phyloP scores from a whole-genome alignment of 805 yeast genomes.

The Ogataea haglerorum region DNA sequence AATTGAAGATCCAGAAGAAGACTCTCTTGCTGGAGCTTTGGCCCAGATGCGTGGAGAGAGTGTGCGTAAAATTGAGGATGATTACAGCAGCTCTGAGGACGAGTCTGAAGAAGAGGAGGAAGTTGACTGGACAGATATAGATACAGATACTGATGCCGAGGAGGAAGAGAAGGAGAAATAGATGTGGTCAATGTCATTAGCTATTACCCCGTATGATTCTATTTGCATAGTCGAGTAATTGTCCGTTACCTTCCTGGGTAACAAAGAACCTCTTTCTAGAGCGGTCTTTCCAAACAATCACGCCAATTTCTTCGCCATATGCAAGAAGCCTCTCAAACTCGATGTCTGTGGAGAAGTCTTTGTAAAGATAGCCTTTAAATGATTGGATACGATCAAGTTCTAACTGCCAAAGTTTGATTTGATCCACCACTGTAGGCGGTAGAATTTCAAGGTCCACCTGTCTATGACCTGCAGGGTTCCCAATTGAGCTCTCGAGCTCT shows the following conservation, averaged over 20 bases:
- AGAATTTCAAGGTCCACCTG: slow-evolving; percentile 58
- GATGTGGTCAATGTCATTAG: slow-evolving; percentile 1
- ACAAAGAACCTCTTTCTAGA: slow-evolving; percentile 74
- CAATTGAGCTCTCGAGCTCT: slow-evolving; percentile 55
- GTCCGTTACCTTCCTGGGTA: slow-evolving; percentile 79
- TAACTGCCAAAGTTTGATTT: slow-evolving; percentile 91
- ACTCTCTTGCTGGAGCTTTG: slow-evolving; percentile 70
- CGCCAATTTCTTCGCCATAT: slow-evolving; percentile 91
- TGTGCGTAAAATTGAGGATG: slow-evolving; percentile 38
- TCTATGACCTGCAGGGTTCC: slow-evolving; percentile 34
- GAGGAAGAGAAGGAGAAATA: slow-evolving; percentile 27
- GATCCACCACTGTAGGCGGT: slow-evolving; percentile 97
- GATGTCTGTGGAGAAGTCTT: slow-evolving; percentile 73
- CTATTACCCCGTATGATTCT: slow-evolving; percentile 36
- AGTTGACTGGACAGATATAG: slow-evolving; percentile 46
- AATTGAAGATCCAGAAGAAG: slow-evolving; percentile 72
- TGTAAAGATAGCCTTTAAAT: slow-evolving; percentile 81
- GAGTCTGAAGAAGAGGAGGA: slow-evolving; percentile 33
- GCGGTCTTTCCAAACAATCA: slow-evolving; percentile 81
- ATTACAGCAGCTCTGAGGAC: slow-evolving; percentile 41
- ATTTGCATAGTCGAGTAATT: slow-evolving; percentile 87
- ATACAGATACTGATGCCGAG: slow-evolving; percentile 65
- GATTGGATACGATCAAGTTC: slow-evolving; percentile 90
- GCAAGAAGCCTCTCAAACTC: slow-evolving; percentile 71
- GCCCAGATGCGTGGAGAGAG: slow-evolving; percentile 64